Evolutionary conservation across 2,329 filamentous ascomycete genomes (phyloP).

Genomic region (Ceratocystis cubensis): DNA sequence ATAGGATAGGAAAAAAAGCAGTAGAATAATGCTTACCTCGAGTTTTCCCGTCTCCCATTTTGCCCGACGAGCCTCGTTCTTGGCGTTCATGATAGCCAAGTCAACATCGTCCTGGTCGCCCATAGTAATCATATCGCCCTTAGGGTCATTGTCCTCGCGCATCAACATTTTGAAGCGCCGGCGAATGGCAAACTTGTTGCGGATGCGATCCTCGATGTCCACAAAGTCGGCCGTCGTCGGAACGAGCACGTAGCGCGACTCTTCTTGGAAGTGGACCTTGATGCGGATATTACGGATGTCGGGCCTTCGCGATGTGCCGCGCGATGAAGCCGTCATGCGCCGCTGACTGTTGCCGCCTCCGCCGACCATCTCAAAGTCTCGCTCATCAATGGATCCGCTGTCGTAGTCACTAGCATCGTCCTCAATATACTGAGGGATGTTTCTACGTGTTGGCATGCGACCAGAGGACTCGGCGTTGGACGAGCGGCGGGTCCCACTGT

Average conservation of each 20-base stretch:
- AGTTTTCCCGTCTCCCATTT: constrained; percentile 78
- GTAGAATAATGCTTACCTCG: constrained; percentile 55
- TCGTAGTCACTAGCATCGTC: constrained; percentile 63
- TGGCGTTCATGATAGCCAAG: constrained; percentile 63
- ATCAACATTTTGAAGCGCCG: constrained; percentile 80
- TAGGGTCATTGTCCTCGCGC: constrained; percentile 60
- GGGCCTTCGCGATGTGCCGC: constrained; percentile 46
- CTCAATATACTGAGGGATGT: constrained; percentile 52
- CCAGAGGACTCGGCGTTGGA: constrained; percentile 32
- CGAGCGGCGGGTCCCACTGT: constrained; percentile 31
- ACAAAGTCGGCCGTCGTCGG: constrained; percentile 57
- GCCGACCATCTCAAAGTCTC: constrained; percentile 66
- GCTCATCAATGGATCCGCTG: constrained; percentile 57
- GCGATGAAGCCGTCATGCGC: constrained; percentile 33
- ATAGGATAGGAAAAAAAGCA: constrained; percentile 2
- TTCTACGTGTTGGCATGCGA: constrained; percentile 31
- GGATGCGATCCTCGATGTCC: constrained; percentile 66
- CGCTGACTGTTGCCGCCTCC: constrained; percentile 32
- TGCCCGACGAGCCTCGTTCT: constrained; percentile 56
- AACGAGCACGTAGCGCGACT: constrained; percentile 88
- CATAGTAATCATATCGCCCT: constrained; percentile 91
- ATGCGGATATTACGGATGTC: constrained; percentile 70
- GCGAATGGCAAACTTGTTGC: constrained; percentile 72
- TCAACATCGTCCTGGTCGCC: constrained; percentile 93
- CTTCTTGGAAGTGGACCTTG: constrained; percentile 77